A percentile compares a stretch with the other conserved stretches of the same genome.
phyloP scores from a whole-genome alignment of 371 early-diverging fungal species.

The Phascolomyces articulosus region DNA sequence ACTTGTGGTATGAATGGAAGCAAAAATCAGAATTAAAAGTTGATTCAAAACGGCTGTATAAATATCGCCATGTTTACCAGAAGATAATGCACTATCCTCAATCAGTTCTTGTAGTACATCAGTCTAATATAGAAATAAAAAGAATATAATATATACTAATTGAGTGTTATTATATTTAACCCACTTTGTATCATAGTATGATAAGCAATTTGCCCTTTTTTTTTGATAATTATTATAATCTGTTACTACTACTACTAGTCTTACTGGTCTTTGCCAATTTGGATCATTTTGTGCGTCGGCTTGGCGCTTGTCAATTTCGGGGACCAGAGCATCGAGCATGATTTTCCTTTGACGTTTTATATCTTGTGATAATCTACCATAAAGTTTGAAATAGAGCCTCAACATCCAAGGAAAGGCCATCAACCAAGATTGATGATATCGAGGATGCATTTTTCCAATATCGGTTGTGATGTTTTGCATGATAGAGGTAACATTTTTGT shows the following conservation, averaged over 20 bases:
- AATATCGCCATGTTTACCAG: background rate
- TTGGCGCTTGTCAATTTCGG: too few species aligned
- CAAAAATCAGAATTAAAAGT: slow-evolving; percentile 34
- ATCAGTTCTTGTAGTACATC: too few species aligned
- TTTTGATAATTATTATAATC: too few species aligned
- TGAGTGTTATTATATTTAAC: too few species aligned
- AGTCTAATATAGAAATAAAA: slow-evolving; percentile 2
- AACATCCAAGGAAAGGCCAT: background rate
- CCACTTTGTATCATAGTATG: too few species aligned
- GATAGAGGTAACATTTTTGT: background rate
- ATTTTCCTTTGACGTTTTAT: too few species aligned
- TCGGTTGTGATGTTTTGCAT: slow-evolving; percentile 25
- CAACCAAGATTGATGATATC: background rate
- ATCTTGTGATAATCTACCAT: too few species aligned
- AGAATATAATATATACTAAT: slow-evolving; percentile 20
- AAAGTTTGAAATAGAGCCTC: background rate
- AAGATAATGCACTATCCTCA: slow-evolving; percentile 1
- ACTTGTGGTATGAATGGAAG: slow-evolving; percentile 42
- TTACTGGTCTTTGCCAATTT: too few species aligned
- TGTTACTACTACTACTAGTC: background rate
- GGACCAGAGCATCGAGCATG: too few species aligned
- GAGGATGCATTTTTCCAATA: slow-evolving; percentile 9
- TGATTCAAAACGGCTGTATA: slow-evolving; percentile 7
- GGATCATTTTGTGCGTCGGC: too few species aligned
- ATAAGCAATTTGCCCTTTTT: too few species aligned